These are phyloP conservation scores for Phytophthora pseudosyringae DNA, from an alignment of 352 stramenopile species.

Conservation along the genomic window DNA sequence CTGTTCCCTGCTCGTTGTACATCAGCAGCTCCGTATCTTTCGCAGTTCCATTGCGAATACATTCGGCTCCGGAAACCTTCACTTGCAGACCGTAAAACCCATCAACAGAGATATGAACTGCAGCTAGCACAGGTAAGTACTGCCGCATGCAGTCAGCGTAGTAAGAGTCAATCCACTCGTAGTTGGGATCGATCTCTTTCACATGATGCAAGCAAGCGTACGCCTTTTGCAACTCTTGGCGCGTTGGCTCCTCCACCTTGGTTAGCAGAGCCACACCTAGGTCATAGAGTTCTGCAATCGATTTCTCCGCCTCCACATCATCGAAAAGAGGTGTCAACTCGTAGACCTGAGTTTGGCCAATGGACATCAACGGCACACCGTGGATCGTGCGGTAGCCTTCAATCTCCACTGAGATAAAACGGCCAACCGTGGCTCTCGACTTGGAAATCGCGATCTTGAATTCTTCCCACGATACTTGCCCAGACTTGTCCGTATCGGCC, in stretches of 20 bases:
- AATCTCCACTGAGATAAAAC: slow-evolving; percentile 80
- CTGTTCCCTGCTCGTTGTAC: slow-evolving; percentile 53
- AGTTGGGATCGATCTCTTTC: slow-evolving; percentile 69
- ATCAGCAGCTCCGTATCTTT: slow-evolving; percentile 83
- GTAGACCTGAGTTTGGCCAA: slow-evolving; percentile 81
- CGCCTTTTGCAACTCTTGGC: slow-evolving; percentile 69
- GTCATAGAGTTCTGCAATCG: slow-evolving; percentile 74
- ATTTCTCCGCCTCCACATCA: slow-evolving; percentile 73
- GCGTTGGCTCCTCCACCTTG: slow-evolving; percentile 61
- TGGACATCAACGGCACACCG: slow-evolving; percentile 66
- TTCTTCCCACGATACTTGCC: slow-evolving; percentile 85
- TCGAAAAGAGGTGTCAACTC: slow-evolving; percentile 78
- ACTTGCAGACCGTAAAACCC: slow-evolving; percentile 81
- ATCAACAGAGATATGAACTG: slow-evolving; percentile 75
- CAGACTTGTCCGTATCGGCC: slow-evolving; percentile 80
- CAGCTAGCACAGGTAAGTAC: slow-evolving; percentile 77
- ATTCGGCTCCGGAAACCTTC: slow-evolving; percentile 70
- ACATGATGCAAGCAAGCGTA: slow-evolving; percentile 79
- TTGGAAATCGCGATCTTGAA: slow-evolving; percentile 88
- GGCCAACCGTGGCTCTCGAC: slow-evolving; percentile 68
- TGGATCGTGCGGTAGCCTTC: slow-evolving; percentile 75
- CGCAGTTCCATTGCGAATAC: slow-evolving; percentile 80
- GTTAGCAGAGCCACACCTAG: slow-evolving; percentile 70
- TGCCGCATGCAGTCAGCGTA: slow-evolving; percentile 67
- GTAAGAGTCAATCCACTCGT: slow-evolving; percentile 90